Conservation (phyloP, 306 rosid genomes). For the Cercis canadensis region DNA sequence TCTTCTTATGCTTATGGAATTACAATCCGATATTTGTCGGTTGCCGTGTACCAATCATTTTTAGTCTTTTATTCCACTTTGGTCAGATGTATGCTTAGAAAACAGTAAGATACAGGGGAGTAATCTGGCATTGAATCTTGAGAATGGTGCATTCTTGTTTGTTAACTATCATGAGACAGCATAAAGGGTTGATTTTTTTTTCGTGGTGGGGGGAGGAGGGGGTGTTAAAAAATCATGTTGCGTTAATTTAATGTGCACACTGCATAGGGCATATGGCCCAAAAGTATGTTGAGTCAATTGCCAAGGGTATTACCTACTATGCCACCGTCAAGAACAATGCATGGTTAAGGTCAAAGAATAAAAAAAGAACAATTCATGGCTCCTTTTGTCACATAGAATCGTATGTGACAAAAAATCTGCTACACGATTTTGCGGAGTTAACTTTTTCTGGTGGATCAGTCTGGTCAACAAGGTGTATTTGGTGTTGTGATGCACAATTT, state of each 20-base stretch:
- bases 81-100: not conserved
- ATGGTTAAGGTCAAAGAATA: too few species aligned
- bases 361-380: too few species aligned
- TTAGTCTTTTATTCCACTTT: not conserved
- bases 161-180: not conserved
- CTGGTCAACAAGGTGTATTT: not conserved
- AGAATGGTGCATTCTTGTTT: not conserved
- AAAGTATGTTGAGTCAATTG: constrained; percentile 1
- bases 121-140: not conserved
- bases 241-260: constrained; percentile 4
- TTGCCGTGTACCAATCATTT: not conserved
- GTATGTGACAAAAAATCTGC: too few species aligned
- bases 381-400: too few species aligned
- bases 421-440: too few species aligned
- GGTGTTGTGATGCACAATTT: not conserved
- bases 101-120: not conserved
- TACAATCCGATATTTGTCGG: not conserved
- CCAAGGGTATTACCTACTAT: not conserved
- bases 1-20: not conserved
- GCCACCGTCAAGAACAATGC: too few species aligned
- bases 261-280: not conserved
- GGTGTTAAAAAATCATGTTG: too few species aligned
- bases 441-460: not conserved
- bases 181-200: not conserved
- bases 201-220: too few species aligned